Base-by-base conservation (phyloP, 768 basidiomycete genomes). In the Galerina sulciceps region DNA sequence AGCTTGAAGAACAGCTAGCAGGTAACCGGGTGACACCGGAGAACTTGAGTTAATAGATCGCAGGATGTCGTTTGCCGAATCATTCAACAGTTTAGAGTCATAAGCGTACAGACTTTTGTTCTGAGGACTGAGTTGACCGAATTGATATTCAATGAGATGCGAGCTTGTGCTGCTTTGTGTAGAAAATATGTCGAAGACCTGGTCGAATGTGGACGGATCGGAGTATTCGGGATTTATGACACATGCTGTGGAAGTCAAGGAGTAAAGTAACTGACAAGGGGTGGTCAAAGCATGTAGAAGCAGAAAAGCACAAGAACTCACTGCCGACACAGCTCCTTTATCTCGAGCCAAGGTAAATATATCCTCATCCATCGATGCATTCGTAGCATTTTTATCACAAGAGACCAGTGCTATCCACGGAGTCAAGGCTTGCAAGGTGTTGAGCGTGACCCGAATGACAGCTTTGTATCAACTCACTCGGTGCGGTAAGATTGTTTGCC, bases 401-500 rank as follows among this genome's bases (percentile, higher is more conserved):
- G 86, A 83, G 48, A 97, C 83, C 62, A 95, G 81, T 11, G 95
- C 95, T 65, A 97, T 90, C 94, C 94, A 97, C 3, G 95, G 93
- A 0, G 94, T 92, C 5, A 75, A 79, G 2, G 91, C 89, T 83
- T 69, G 36, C 58, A 65, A 67, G 23, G 53, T 2, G 53, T 51
- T 54, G 48, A 62, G 63, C 23, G 3, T 13, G 18, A 35, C 20
- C 49, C 34, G 43, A 53, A 41, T 40, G 53, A 53, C 50, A 41
- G 53, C 6, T 26, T 14, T 35, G 20, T 23, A 18, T 13, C 48
- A 49, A 50, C 79, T 71, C 57, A 80, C 79, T 76, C 49, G 85
- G 73, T 75, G 85, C 82, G 42, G 79, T 82, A 31, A 74, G 69
- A 57, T 80, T 77, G 23, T 73, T 75, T 10, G 79, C 76, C 53